Evolutionary conservation across 1,284 basidiomycete species (phyloP), one percentile per base, ranked within the genome.

Genomic region (Ganoderma leucocontextum): DNA sequence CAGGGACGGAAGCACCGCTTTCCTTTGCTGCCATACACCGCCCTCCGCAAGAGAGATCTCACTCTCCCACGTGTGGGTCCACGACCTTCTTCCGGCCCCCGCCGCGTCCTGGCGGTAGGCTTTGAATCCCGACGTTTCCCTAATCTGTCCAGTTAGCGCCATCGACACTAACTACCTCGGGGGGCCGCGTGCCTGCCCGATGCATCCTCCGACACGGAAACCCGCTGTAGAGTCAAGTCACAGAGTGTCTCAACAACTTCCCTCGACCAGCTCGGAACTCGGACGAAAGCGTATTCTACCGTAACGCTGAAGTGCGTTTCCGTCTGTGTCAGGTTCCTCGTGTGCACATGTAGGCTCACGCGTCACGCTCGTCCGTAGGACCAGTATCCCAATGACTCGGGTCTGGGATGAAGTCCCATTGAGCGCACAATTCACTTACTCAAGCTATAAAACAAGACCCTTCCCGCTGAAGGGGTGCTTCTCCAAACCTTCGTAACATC

Each of bases 151-250:
- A 47, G 39, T 57, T 36, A 64, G 63, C 59, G 61, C 61, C 64
- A n/a, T 38, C 29, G 25, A 22, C 41, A 41, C 61, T 47, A n/a
- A 55, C n/a, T 62, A 38, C 33, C 22, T 47, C 41, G 42, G 55
- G 44, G 65, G 38, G 60, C 63, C 63, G 64, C 64, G 68, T 68
- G 9, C 64, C 63, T 68, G 53, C 66, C 71, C 71, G 71, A 49
- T 62, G 64, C 39, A 15, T 22, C 41, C 58, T 61, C 62, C 58
- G 35, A 66, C 41, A 47, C 53, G 60, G 29, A 53, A 39, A 36
- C 60, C 60, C 25, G 4, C 9, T 22, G 33, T 63, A 67, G 62
- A 65, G 47, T 59, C 64, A 64, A 65, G 22, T 25, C 33, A 44
- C 65, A 59, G 42, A 65, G 55, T 65, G 63, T 60, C 52, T 38